Base-by-base conservation (phyloP, 1,284 basidiomycete species). In the Chalciporus sp. region DNA sequence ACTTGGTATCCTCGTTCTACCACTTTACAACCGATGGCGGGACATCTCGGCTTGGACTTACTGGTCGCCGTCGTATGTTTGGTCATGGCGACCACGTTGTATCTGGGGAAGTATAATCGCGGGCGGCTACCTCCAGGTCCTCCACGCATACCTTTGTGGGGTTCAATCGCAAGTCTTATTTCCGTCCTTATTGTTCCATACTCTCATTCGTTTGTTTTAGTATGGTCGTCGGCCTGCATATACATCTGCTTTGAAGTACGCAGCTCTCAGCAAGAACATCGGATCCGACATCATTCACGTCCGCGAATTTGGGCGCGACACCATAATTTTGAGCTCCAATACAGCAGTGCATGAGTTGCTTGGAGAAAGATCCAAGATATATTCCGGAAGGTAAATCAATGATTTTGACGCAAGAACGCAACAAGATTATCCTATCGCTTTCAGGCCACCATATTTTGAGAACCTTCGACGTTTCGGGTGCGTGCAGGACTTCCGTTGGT, bases 361-460 rank as follows among this genome's bases (percentile, higher is more conserved):
- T 10, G 42, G 53, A 54, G 53, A 54, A 29, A 53, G 17, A 35
- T 54, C 53, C 8, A 43, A n/a, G 40, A 51, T 51, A 28, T 52
- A 52, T 29, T 52, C 51, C 27, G 47, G 51, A 35, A 51, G 51
- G 47, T 37, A 26, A 42, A n/a, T 23, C 7, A n/a, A 7, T 23
- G 7, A 7, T 27, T 16, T 9, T 17, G 35, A 28, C 31, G 4
- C n/a, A 42, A 17, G 17, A 20, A 19, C 29, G 5, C 37, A 20
- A 11, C 10, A 42, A 5, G n/a, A 19, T 52, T n/a, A 53, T 2
- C 12, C 2, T 31, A 4, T 10, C 26, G 20, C 27, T 26, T 33
- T 17, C 9, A 53, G 49, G 42, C 52, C 52, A 19, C 26, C 29
- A 12, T 44, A 31, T 39, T 53, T 53, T 7, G 28, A 53, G 2